Percentiles rank a stretch among this genome's conserved stretches.
Conservation (phyloP, 2,329 filamentous ascomycete species). For the Pseudogymnoascus sp. region DNA sequence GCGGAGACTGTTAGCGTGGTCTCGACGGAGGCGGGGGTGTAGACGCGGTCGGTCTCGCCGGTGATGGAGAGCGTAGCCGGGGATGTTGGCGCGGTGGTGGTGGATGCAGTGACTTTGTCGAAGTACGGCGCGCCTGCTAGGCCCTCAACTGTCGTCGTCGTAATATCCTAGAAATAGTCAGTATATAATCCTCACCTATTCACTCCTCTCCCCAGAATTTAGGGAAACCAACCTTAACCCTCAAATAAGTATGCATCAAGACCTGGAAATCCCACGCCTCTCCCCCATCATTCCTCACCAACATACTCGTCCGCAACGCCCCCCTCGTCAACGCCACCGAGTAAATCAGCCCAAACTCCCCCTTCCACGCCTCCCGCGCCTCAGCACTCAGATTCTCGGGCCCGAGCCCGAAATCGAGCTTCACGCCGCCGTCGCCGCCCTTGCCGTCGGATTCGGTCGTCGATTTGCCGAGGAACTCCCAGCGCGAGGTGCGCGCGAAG, state of each 20-base stretch:
- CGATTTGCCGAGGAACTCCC: constrained; percentile 91
- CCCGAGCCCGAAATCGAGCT: constrained; percentile 91
- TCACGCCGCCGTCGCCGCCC: constrained; percentile 62
- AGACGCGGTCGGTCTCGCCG: constrained; percentile 81
- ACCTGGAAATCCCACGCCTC: constrained; percentile 85
- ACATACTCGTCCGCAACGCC: constrained; percentile 70
- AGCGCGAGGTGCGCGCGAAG: constrained; percentile 80
- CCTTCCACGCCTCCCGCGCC: constrained; percentile 69
- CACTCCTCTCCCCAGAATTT: too few relatives aligned
- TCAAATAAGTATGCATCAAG: constrained; percentile 85
- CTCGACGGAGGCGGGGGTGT: constrained; percentile 61
- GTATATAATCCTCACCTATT: too few relatives aligned
- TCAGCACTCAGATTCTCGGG: constrained; percentile 62
- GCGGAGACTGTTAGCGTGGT: constrained; percentile 53
- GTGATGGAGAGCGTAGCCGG: constrained; percentile 47
- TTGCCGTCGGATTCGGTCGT: constrained; percentile 52
- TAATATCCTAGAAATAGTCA: too few relatives aligned
- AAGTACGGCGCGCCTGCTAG: constrained; percentile 69
- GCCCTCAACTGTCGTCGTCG: constrained; percentile 62
- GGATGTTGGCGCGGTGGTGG: constrained; percentile 56
- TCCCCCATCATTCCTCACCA: constrained; percentile 80
- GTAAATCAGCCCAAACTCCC: constrained; percentile 85
- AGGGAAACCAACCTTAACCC: constrained; percentile 68
- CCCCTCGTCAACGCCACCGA: constrained; percentile 76
- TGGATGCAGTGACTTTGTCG: constrained; percentile 66